These are phyloP conservation scores for Dichotomocladium elegans DNA, from an alignment of 371 early-diverging fungal genomes.

Conservation along the genomic window DNA sequence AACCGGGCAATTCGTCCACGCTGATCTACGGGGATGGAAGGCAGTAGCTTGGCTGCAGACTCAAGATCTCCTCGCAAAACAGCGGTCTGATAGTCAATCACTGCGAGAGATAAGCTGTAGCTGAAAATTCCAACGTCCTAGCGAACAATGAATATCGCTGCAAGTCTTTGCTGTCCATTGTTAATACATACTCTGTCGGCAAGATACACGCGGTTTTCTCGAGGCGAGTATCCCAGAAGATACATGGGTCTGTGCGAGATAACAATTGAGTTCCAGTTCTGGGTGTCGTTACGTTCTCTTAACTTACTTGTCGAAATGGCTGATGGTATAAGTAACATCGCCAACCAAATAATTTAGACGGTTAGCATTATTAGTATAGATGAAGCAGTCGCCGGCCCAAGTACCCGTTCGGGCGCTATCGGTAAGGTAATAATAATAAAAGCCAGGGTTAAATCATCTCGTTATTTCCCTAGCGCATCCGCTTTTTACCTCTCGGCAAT, in stretches of 20 bases:
- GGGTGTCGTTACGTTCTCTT: neutral
- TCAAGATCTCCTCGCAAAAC: conserved; percentile 90
- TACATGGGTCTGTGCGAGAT: conserved; percentile 63
- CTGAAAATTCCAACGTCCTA: conserved; percentile 84
- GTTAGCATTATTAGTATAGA: conserved; percentile 88
- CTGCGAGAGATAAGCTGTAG: conserved; percentile 86
- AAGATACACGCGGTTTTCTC: conserved; percentile 91
- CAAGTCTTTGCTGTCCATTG: neutral
- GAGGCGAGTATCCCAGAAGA: conserved; percentile 90
- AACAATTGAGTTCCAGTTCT: neutral
- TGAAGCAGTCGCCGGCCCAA: conserved; percentile 98
- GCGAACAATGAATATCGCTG: neutral
- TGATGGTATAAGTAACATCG: conserved; percentile 85
- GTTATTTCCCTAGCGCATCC: neutral
- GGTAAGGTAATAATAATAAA: neutral
- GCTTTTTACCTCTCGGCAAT: conserved; percentile 70
- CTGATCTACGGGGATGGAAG: conserved; percentile 83
- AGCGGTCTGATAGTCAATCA: conserved; percentile 96
- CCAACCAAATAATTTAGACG: conserved; percentile 95
- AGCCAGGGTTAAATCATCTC: too few relatives aligned
- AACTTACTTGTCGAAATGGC: conserved; percentile 84
- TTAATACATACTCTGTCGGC: conserved; percentile 69
- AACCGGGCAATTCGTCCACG: conserved; percentile 90
- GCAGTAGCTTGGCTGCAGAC: conserved; percentile 73
- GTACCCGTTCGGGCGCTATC: conserved; percentile 81